A percentile compares a stretch with the other conserved stretches of the same genome.
These are phyloP conservation scores for Vigna unguiculata DNA, from an alignment of 306 rosid genomes.

Conservation along the genomic window DNA sequence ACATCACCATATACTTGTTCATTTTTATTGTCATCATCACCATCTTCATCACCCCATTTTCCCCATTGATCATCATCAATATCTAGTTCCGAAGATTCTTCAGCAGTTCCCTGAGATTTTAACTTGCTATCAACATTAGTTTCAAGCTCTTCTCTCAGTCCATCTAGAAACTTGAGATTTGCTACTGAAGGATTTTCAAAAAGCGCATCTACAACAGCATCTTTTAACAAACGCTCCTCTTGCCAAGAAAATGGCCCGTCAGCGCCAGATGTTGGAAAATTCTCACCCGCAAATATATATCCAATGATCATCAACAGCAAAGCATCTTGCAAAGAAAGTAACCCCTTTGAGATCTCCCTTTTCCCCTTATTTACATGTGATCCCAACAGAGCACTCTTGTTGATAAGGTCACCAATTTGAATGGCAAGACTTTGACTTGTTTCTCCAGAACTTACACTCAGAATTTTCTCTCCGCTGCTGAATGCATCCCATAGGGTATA, in stretches of 20 bases:
- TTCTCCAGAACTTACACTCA: constrained; percentile 77
- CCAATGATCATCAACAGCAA: constrained; percentile 77
- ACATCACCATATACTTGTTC: constrained; percentile 67
- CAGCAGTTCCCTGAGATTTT: constrained; percentile 62
- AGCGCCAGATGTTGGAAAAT: constrained; percentile 86
- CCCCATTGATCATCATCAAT: constrained; percentile 92
- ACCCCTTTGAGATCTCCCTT: constrained; percentile 58
- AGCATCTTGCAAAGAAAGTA: constrained; percentile 84
- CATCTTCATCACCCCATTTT: constrained; percentile 93
- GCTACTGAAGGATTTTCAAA: constrained; percentile 78
- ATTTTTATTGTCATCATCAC: constrained; percentile 53
- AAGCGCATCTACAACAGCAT: constrained; percentile 82
- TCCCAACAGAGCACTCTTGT: constrained; percentile 75
- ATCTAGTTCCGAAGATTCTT: constrained; percentile 48
- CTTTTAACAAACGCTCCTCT: constrained; percentile 88
- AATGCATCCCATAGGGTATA: constrained; percentile 84
- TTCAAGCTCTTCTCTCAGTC: constrained; percentile 81
- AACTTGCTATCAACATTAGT: constrained; percentile 58
- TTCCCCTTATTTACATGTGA: constrained; percentile 61
- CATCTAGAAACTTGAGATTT: constrained; percentile 82
- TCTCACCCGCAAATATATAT: constrained; percentile 89
- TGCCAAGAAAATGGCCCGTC: constrained; percentile 98
- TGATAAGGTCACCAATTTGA: constrained; percentile 86
- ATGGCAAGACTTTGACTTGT: constrained; percentile 94
- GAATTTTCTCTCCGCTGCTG: constrained; percentile 75